Conservation (phyloP, 164 flowering plant genomes). For the Vitis amurensis region DNA sequence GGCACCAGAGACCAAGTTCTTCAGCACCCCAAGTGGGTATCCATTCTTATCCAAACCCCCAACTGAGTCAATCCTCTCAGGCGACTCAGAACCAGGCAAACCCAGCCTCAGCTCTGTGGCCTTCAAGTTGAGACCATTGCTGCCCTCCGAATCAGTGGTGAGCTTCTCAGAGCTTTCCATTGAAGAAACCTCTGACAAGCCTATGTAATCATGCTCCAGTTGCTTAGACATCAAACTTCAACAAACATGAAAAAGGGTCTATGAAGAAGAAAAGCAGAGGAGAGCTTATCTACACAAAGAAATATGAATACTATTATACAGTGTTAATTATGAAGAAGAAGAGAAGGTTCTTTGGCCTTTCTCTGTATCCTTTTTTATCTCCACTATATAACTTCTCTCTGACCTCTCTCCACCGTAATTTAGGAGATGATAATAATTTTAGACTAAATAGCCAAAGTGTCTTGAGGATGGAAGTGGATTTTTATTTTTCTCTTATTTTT, state of each 20-base stretch:
- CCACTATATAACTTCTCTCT: background rate
- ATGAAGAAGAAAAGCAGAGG: conserved; percentile 3
- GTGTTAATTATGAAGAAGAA: background rate
- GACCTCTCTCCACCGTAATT: conserved; percentile 1
- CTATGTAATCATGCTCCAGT: conserved; percentile 74
- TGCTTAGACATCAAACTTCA: conserved; percentile 46
- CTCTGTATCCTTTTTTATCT: conserved; percentile 1
- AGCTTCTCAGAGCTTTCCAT: conserved; percentile 47
- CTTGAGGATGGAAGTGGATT: conserved; percentile 7
- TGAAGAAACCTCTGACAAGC: conserved; percentile 56
- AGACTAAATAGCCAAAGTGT: background rate
- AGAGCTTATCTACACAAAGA: background rate
- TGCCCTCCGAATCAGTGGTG: conserved; percentile 10
- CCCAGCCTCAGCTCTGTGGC: conserved; percentile 93
- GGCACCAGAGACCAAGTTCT: conserved; percentile 54
- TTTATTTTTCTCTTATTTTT: background rate
- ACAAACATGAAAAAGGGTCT: conserved; percentile 9
- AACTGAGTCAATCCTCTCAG: conserved; percentile 40
- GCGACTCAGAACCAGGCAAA: conserved; percentile 81
- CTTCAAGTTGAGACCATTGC: conserved; percentile 40
- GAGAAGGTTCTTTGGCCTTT: conserved; percentile 21
- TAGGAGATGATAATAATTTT: background rate
- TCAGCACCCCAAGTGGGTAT: conserved; percentile 21
- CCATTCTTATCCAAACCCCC: conserved; percentile 28
- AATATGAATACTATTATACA: background rate